Evolutionary conservation across 1,139 yeast genomes (phyloP).

Genomic region (Hemisphaericaspora xylanilytica): DNA sequence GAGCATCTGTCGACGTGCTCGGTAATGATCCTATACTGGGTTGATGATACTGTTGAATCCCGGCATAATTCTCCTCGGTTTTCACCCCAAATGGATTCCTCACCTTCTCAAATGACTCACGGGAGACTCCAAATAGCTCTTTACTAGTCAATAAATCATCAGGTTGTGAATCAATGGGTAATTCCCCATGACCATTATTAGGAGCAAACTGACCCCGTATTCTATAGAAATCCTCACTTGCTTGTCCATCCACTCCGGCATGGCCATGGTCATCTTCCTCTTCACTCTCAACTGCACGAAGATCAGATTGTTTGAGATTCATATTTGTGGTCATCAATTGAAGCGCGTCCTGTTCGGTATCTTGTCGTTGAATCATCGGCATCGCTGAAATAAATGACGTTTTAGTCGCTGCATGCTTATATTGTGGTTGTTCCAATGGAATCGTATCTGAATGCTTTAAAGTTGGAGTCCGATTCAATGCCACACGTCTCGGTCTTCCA

Average conservation of each 20-base stretch:
- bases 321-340: constrained; percentile 35
- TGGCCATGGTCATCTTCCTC: constrained; percentile 22
- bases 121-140: constrained; percentile 46
- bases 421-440: constrained; percentile 21
- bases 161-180: constrained; percentile 17
- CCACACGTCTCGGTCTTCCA: constrained; percentile 47
- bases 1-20: constrained; percentile 21
- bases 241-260: constrained; percentile 13
- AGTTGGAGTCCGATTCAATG: constrained; percentile 25
- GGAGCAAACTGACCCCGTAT: constrained; percentile 2
- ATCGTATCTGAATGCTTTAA: constrained; percentile 34
- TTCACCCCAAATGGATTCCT: constrained; percentile 8
- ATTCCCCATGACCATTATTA: constrained; percentile 1
- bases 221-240: constrained; percentile 8
- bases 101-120: constrained; percentile 38
- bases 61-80: too few relatives aligned
- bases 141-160: constrained; percentile 41
- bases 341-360: constrained; percentile 43
- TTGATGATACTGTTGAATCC: constrained; percentile 13
- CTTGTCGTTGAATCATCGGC: constrained; percentile 37
- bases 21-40: constrained; percentile 16
- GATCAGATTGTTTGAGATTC: constrained; percentile 38
- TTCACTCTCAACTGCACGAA: constrained; percentile 35
- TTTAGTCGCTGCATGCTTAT: constrained; percentile 6
- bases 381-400: constrained; percentile 16